phyloP scores from a whole-genome alignment of 495 filamentous ascomycete genomes.

The Neurospora discreta region DNA sequence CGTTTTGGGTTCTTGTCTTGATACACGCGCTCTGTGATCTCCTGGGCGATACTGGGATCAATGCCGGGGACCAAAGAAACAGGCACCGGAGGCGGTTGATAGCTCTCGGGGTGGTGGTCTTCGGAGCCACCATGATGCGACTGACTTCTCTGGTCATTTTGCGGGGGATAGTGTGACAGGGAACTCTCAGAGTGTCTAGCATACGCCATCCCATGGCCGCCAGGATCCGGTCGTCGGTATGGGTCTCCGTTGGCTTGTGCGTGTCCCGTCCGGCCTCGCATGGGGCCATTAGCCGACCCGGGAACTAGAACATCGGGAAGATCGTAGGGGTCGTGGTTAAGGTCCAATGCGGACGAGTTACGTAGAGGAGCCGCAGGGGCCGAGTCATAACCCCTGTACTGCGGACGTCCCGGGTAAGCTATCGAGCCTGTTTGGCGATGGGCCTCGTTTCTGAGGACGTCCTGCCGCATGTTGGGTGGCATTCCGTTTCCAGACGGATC shows the following conservation, averaged over 20 bases:
- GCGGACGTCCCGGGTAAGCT: constrained; percentile 35
- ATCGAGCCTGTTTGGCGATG: constrained; percentile 31
- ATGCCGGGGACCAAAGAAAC: constrained; percentile 61
- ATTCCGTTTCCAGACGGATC: constrained; percentile 22
- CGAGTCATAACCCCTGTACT: constrained; percentile 34
- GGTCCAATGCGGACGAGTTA: constrained; percentile 38
- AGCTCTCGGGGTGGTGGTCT: constrained; percentile 18
- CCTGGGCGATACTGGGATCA: constrained; percentile 46
- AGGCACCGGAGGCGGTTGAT: constrained; percentile 43
- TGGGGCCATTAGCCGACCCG: neutral
- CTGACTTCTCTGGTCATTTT: constrained; percentile 10
- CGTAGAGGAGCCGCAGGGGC: constrained; percentile 28
- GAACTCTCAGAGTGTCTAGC: constrained; percentile 18
- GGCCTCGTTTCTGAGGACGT: constrained; percentile 37
- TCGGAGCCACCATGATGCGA: constrained; percentile 24
- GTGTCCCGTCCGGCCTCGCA: neutral
- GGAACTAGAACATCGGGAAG: neutral
- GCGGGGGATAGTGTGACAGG: constrained; percentile 9
- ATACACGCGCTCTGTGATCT: constrained; percentile 41
- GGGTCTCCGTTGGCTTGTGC: constrained; percentile 51
- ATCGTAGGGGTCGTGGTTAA: constrained; percentile 24
- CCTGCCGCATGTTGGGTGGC: constrained; percentile 33
- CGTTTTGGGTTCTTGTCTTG: constrained; percentile 34
- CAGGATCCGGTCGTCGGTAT: constrained; percentile 43
- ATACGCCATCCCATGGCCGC: constrained; percentile 6